Conservation (phyloP, 805 yeast genomes). For the Wickerhamiella azyma region DNA sequence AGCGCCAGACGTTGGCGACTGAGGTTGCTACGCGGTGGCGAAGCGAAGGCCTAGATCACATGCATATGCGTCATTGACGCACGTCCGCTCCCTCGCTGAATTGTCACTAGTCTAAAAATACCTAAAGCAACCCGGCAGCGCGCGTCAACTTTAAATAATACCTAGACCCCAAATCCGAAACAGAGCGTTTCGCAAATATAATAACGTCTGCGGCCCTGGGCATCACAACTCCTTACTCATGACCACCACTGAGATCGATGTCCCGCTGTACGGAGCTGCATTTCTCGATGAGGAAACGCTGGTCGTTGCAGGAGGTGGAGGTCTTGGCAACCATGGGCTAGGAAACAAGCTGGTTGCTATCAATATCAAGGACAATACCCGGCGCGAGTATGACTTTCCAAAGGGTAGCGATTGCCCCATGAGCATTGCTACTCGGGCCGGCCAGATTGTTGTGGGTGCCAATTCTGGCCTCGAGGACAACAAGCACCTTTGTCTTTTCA, state of each 20-base stretch:
- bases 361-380: conserved; percentile 14
- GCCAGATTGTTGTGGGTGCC: background rate
- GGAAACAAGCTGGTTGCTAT: conserved; percentile 50
- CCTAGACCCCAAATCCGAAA: no score
- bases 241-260: background rate
- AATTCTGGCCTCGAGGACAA: background rate
- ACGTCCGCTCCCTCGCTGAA: background rate
- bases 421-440: background rate
- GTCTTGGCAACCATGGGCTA: conserved; percentile 81
- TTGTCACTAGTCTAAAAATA: no score
- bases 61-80: background rate
- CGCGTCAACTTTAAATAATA: no score
- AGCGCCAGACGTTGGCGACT: background rate
- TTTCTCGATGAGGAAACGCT: conserved; percentile 49
- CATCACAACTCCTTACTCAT: background rate
- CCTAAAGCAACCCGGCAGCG: background rate
- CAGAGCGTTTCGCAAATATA: background rate
- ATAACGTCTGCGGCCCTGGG: background rate
- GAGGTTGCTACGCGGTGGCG: background rate
- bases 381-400: conserved; percentile 1
- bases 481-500: background rate
- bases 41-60: background rate
- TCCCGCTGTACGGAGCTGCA: conserved; percentile 67
- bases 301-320: conserved; percentile 87
- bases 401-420: conserved; percentile 8